These are phyloP conservation scores for Tetrapisispora iriomotensis DNA, from an alignment of 805 yeast species.

Conservation along the genomic window DNA sequence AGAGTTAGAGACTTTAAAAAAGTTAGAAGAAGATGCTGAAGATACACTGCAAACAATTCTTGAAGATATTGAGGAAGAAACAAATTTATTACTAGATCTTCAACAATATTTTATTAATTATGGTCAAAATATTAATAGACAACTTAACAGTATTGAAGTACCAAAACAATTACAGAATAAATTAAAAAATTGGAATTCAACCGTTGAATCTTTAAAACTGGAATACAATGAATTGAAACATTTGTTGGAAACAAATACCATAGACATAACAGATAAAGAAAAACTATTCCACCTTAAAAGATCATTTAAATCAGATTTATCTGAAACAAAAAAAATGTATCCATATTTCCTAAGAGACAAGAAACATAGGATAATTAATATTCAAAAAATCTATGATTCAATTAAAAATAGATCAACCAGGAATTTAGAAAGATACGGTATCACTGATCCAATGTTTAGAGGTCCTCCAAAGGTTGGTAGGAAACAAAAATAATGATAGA, in stretches of 20 bases:
- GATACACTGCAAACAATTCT: slow-evolving; percentile 33
- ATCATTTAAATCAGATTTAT: slow-evolving; percentile 11
- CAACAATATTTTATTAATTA: slow-evolving; percentile 33
- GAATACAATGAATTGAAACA: slow-evolving; percentile 11
- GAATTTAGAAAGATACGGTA: slow-evolving; percentile 2
- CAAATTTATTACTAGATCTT: slow-evolving; percentile 36
- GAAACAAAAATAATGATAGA: too few species aligned
- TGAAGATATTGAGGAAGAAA: slow-evolving; percentile 37
- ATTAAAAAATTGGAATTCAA: slow-evolving; percentile 7
- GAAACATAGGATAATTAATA: slow-evolving; percentile 12
- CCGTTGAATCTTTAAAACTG: too few species aligned
- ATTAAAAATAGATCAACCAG: slow-evolving; percentile 8
- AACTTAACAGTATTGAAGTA: slow-evolving; percentile 36
- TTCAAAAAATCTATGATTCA: background rate
- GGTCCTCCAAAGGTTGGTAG: too few species aligned
- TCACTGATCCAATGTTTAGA: too few species aligned
- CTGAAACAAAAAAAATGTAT: slow-evolving; percentile 5
- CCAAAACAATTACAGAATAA: slow-evolving; percentile 15
- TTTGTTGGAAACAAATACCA: slow-evolving; percentile 9
- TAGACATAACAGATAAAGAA: slow-evolving; percentile 21
- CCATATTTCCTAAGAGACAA: slow-evolving; percentile 16
- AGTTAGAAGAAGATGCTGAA: slow-evolving; percentile 35
- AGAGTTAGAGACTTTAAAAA: slow-evolving; percentile 36
- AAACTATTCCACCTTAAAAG: slow-evolving; percentile 26
- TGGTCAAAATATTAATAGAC: slow-evolving; percentile 43